Evolutionary conservation across 179 eudicot genomes (phyloP).

Genomic region (Sideroxylon spinosum): DNA sequence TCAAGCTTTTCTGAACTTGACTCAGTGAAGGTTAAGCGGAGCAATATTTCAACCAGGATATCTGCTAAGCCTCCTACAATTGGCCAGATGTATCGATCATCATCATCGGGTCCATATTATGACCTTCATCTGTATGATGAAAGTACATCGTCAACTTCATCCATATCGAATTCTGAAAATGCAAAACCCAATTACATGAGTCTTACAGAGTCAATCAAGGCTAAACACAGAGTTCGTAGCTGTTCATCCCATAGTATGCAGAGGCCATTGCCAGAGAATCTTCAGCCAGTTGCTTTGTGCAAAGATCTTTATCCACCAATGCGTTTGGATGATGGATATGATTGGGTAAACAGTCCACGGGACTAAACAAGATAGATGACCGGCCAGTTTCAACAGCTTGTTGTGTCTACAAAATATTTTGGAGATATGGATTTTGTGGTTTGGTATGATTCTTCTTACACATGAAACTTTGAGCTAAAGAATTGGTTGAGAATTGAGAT

Average conservation of each 20-base stretch:
- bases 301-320: constrained; percentile 62
- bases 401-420: constrained; percentile 22
- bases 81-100: constrained; percentile 25
- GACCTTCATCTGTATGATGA: constrained; percentile 35
- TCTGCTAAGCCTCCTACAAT: constrained; percentile 34
- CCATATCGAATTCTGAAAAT: constrained; percentile 40
- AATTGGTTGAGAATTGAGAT: too few relatives aligned
- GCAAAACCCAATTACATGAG: constrained; percentile 56
- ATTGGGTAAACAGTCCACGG: constrained; percentile 29
- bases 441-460: too few relatives aligned
- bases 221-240: constrained; percentile 44
- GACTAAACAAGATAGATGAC: constrained; percentile 1
- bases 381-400: constrained; percentile 49
- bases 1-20: constrained; percentile 33
- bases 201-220: constrained; percentile 69
- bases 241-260: constrained; percentile 17
- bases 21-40: constrained; percentile 28
- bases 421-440: too few relatives aligned
- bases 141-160: constrained; percentile 55
- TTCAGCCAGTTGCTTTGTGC: constrained; percentile 22
- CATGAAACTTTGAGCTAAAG: too few relatives aligned
- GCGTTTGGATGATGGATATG: constrained; percentile 29
- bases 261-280: constrained; percentile 25
- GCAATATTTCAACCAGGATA: constrained; percentile 32
- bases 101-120: constrained; percentile 42